These are phyloP conservation scores for Ramaria sp. DNA, from an alignment of 768 basidiomycete species.

Conservation along the genomic window DNA sequence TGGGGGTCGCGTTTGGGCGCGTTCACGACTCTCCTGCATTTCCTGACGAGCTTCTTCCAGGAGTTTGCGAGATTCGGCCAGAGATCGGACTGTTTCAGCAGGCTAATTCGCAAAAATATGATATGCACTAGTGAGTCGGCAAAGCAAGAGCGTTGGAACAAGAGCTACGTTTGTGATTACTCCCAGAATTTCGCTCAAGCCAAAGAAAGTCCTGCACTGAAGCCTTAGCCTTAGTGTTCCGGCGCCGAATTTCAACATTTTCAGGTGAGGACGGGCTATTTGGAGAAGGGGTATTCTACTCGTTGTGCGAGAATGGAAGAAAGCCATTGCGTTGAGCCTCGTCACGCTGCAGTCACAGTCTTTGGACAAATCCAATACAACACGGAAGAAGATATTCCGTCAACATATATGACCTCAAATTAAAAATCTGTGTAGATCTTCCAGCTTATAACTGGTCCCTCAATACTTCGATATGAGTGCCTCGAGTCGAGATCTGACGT, in stretches of 20 bases:
- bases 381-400: neutral
- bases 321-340: neutral
- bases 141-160: slow-evolving; percentile 5
- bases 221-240: neutral
- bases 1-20: slow-evolving; percentile 50
- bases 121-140: slow-evolving; percentile 6
- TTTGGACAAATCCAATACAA: neutral
- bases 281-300: too few relatives aligned
- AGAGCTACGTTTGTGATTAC: slow-evolving; percentile 55
- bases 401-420: too few relatives aligned
- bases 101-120: slow-evolving; percentile 40
- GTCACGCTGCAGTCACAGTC: neutral
- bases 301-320: too few relatives aligned
- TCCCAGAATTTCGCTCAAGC: slow-evolving; percentile 66
- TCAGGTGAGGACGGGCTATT: too few relatives aligned
- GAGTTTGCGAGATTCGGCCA: slow-evolving; percentile 65
- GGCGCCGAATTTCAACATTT: too few relatives aligned
- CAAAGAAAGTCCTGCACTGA: slow-evolving; percentile 49
- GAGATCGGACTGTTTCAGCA: slow-evolving; percentile 63
- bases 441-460: too few relatives aligned
- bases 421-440: too few relatives aligned
- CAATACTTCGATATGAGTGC: too few relatives aligned
- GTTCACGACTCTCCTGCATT: slow-evolving; percentile 54
- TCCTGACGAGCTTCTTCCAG: slow-evolving; percentile 73
- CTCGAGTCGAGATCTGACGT: too few relatives aligned